Conservation (phyloP, 179 eudicot species). For the Beta macrorhiza region DNA sequence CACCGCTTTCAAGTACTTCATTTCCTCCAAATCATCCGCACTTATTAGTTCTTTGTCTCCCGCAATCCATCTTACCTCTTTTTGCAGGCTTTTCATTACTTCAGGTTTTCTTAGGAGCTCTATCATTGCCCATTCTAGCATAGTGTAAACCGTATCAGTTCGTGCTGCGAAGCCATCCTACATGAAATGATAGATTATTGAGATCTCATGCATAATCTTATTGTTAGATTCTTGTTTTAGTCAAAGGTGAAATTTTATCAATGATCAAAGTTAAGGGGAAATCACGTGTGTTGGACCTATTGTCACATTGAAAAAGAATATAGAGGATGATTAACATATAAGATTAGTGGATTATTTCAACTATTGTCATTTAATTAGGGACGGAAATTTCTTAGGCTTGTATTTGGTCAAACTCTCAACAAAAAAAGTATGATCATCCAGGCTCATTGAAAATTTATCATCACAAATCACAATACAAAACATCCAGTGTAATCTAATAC, state of each 20-base stretch:
- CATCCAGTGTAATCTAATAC: too few species aligned
- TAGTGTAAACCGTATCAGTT: constrained; percentile 24
- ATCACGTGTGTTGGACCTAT: not conserved
- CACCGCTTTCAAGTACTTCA: constrained; percentile 42
- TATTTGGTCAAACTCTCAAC: too few species aligned
- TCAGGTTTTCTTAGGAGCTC: constrained; percentile 42
- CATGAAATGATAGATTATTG: not conserved
- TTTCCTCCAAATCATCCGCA: constrained; percentile 35
- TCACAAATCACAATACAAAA: too few species aligned
- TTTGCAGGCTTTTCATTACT: constrained; percentile 33
- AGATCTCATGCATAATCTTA: not conserved
- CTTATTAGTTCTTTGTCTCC: constrained; percentile 22
- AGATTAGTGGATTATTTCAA: too few species aligned
- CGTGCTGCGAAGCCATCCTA: constrained; percentile 39
- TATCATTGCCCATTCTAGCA: constrained; percentile 38
- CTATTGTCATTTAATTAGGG: too few species aligned
- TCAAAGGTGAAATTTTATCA: not conserved
- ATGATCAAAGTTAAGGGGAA: not conserved
- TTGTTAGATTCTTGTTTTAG: not conserved
- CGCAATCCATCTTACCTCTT: constrained; percentile 31
- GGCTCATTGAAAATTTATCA: too few species aligned
- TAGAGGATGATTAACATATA: not conserved
- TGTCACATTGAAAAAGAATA: not conserved
- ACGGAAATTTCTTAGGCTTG: too few species aligned
- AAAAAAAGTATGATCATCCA: too few species aligned